Evolutionary conservation across 2,329 filamentous ascomycete species (phyloP).

Genomic region (Xylaria sp.): DNA sequence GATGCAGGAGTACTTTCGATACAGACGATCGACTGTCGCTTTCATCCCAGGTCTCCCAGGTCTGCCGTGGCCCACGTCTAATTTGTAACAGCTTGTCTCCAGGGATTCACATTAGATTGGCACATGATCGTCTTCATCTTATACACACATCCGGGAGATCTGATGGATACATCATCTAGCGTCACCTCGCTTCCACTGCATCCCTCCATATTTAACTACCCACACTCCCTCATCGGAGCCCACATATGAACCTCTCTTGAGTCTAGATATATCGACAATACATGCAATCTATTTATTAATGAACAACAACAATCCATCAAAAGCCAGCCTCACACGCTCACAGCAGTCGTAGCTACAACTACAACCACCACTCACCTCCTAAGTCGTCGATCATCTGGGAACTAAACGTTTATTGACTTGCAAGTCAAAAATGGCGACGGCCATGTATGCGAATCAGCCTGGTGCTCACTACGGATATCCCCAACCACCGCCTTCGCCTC

Average conservation of each 20-base stretch:
- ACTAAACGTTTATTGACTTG: conserved; percentile 38
- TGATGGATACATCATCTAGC: conserved; percentile 52
- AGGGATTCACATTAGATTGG: conserved; percentile 57
- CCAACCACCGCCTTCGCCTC: conserved; percentile 74
- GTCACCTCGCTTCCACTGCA: conserved; percentile 46
- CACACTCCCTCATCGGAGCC: conserved; percentile 44
- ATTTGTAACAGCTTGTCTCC: conserved; percentile 61
- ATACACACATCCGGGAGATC: conserved; percentile 53
- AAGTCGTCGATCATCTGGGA: conserved; percentile 25
- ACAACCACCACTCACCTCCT: conserved; percentile 16
- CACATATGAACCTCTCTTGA: conserved; percentile 30
- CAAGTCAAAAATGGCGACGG: conserved; percentile 49
- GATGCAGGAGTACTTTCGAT: conserved; percentile 45
- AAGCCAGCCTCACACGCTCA: conserved; percentile 16
- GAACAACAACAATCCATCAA: conserved; percentile 9
- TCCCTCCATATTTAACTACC: conserved; percentile 53
- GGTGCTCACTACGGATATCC: conserved; percentile 60
- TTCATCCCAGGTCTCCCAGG: conserved; percentile 50
- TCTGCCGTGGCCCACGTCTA: conserved; percentile 56
- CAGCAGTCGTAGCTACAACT: conserved; percentile 24
- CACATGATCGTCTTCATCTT: conserved; percentile 57
- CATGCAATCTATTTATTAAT: conserved; percentile 19
- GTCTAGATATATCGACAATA: conserved; percentile 24
- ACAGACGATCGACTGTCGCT: conserved; percentile 45
- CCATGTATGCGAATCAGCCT: conserved; percentile 54